Evolutionary conservation across 2,329 filamentous ascomycete species (phyloP).

Genomic region (Apiospora aurea): DNA sequence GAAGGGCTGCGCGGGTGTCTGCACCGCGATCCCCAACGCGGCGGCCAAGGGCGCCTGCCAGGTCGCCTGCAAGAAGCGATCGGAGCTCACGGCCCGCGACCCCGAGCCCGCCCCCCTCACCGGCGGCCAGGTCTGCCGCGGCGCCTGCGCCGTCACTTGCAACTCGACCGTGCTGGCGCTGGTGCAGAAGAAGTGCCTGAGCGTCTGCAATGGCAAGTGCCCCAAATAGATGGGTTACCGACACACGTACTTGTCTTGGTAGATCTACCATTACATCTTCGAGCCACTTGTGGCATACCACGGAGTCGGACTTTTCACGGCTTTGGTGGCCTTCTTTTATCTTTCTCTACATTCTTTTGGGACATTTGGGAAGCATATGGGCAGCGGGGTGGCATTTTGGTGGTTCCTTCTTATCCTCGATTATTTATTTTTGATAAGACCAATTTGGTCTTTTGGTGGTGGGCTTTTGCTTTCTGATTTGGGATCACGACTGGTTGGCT

Average conservation of each 20-base stretch:
- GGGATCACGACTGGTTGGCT: not conserved
- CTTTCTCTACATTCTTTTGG: constrained; percentile 10
- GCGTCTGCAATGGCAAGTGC: constrained; percentile 22
- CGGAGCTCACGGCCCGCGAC: constrained; percentile 9
- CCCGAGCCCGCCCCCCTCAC: constrained; percentile 1
- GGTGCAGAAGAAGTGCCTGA: constrained; percentile 18
- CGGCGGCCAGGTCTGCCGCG: constrained; percentile 22
- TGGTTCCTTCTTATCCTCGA: not conserved
- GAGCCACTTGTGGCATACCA: not conserved
- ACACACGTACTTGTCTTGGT: too few relatives aligned
- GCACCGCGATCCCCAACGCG: not conserved
- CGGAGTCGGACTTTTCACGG: not conserved
- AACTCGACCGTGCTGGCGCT: constrained; percentile 22
- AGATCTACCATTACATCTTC: not conserved
- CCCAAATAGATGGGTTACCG: not conserved
- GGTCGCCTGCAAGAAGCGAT: constrained; percentile 11
- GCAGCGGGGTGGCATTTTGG: constrained; percentile 13
- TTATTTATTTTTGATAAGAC: not conserved
- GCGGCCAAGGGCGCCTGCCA: constrained; percentile 14
- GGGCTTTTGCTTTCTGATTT: not conserved
- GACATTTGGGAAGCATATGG: constrained; percentile 17
- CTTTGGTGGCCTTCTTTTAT: not conserved
- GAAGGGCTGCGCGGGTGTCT: constrained; percentile 5
- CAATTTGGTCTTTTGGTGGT: constrained; percentile 9
- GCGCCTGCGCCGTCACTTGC: constrained; percentile 22